Conservation (phyloP, 2,329 filamentous ascomycete genomes). For the Xylariaceae sp. region DNA sequence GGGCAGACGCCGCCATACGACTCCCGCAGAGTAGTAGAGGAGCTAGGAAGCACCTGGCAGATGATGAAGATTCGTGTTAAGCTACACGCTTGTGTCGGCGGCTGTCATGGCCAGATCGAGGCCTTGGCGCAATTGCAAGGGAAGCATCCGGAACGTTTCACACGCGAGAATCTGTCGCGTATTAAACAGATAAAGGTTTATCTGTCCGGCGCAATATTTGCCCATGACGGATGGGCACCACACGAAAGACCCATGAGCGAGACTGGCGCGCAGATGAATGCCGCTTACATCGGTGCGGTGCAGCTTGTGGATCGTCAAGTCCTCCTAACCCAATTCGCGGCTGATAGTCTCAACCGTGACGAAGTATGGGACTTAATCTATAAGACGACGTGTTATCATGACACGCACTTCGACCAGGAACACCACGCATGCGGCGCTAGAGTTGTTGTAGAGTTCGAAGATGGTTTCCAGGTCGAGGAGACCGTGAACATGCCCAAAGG, state of each 20-base stretch:
- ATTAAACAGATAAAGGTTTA: slow-evolving; percentile 19
- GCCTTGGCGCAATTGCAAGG: slow-evolving; percentile 14
- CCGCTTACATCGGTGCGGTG: slow-evolving; percentile 44
- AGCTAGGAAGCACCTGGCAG: slow-evolving; percentile 39
- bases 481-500: slow-evolving; percentile 40
- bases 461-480: slow-evolving; percentile 17
- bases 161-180: background rate
- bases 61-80: slow-evolving; percentile 21
- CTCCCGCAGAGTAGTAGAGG: slow-evolving; percentile 36
- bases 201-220: slow-evolving; percentile 35
- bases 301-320: slow-evolving; percentile 48
- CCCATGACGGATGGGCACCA: slow-evolving; percentile 47
- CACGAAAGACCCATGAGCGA: slow-evolving; percentile 42
- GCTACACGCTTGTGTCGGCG: slow-evolving; percentile 23
- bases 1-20: slow-evolving; percentile 22
- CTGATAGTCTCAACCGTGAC: slow-evolving; percentile 44
- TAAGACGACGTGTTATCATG: slow-evolving; percentile 34
- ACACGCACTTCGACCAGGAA: slow-evolving; percentile 22
- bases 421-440: slow-evolving; percentile 16
- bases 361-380: slow-evolving; percentile 45
- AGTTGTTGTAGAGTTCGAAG: slow-evolving; percentile 17
- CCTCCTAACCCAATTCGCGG: slow-evolving; percentile 42
- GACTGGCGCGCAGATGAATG: slow-evolving; percentile 50
- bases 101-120: slow-evolving; percentile 20
- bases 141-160: slow-evolving; percentile 9